phyloP scores from a whole-genome alignment of 768 basidiomycete species.

The Leccinum uliginosum region DNA sequence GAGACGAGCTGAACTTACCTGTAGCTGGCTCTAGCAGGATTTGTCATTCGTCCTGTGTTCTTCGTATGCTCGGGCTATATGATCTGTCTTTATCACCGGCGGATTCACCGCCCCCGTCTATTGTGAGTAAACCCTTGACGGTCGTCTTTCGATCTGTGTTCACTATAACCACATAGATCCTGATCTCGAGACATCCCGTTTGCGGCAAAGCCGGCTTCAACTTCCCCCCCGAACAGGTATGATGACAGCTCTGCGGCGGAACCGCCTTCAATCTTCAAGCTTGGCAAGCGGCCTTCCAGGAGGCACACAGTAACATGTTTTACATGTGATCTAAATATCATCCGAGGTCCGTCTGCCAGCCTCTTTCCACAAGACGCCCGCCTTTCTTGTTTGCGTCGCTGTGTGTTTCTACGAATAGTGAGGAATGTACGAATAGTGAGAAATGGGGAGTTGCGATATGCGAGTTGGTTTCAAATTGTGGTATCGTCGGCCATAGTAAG shows the following conservation, averaged over 20 bases:
- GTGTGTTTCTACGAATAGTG: not conserved
- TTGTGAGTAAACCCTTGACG: slow-evolving; percentile 35
- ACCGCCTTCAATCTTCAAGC: slow-evolving; percentile 23
- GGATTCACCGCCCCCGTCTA: slow-evolving; percentile 42
- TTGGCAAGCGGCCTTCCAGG: slow-evolving; percentile 33
- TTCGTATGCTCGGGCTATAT: slow-evolving; percentile 48
- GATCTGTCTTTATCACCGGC: slow-evolving; percentile 52
- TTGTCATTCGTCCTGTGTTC: slow-evolving; percentile 51
- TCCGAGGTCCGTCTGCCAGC: slow-evolving; percentile 42
- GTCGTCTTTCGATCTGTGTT: not conserved
- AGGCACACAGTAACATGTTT: slow-evolving; percentile 29
- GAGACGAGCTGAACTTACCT: not conserved
- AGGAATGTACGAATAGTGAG: not conserved
- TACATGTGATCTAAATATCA: slow-evolving; percentile 27
- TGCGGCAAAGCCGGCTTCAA: slow-evolving; percentile 52
- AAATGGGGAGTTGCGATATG: not conserved
- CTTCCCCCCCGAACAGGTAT: slow-evolving; percentile 33
- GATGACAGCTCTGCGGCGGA: slow-evolving; percentile 35
- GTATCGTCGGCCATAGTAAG: too few species aligned
- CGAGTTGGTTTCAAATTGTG: not conserved
- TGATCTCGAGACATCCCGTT: slow-evolving; percentile 38
- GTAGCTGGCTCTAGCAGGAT: slow-evolving; percentile 36
- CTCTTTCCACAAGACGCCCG: slow-evolving; percentile 62
- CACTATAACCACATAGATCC: slow-evolving; percentile 41
- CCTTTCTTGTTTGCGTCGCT: slow-evolving; percentile 69